Evolutionary conservation across 1,139 yeast species (phyloP).

Genomic region (Suhomyces panamericanus): DNA sequence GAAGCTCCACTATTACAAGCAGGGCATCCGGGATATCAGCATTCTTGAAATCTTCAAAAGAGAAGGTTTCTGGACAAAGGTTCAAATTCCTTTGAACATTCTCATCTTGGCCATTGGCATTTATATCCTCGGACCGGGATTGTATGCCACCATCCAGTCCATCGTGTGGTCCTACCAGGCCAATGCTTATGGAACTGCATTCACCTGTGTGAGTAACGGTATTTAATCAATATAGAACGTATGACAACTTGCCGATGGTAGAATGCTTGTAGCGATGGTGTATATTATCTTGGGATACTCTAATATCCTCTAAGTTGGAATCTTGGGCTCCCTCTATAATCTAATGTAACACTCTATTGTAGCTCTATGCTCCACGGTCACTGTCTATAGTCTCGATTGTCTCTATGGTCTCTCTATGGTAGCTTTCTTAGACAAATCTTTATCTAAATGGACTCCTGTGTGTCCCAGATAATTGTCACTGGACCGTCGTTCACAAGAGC

Average conservation of each 20-base stretch:
- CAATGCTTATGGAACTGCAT: conserved; percentile 51
- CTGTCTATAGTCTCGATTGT: too few species aligned
- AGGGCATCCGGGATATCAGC: conserved; percentile 11
- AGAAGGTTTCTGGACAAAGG: conserved; percentile 23
- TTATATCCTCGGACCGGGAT: conserved; percentile 59
- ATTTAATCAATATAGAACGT: conserved; percentile 2
- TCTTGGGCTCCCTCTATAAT: too few species aligned
- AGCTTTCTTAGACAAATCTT: not conserved
- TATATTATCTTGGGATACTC: too few species aligned
- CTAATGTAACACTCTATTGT: too few species aligned
- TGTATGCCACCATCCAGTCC: conserved; percentile 55
- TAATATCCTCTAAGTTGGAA: too few species aligned
- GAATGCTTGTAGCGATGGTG: too few species aligned
- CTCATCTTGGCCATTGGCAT: conserved; percentile 47
- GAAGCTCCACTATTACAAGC: conserved; percentile 18
- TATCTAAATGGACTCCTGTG: conserved; percentile 26
- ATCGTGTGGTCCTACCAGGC: conserved; percentile 50
- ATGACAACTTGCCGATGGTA: not conserved
- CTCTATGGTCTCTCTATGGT: too few species aligned
- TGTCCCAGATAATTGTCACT: conserved; percentile 71
- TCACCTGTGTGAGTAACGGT: conserved; percentile 51
- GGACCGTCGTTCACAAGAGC: conserved; percentile 83
- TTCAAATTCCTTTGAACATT: conserved; percentile 38
- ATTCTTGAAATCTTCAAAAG: conserved; percentile 20
- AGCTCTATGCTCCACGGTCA: too few species aligned